Evolutionary conservation across 2,329 filamentous ascomycete species (phyloP).

Genomic region (Fusarium virguliforme): DNA sequence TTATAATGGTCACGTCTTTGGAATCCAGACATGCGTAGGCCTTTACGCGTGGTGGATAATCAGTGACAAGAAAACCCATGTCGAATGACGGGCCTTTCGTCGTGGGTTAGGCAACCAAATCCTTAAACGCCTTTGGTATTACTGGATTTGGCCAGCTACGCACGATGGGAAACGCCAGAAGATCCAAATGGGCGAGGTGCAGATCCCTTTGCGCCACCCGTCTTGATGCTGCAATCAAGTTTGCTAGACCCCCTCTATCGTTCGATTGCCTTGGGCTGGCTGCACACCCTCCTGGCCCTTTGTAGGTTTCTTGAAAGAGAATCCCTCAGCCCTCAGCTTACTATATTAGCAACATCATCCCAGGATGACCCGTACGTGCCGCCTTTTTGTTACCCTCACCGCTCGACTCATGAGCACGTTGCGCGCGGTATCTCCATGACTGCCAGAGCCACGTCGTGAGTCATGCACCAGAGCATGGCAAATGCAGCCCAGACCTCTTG

Average conservation of each 20-base stretch:
- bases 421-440: no score
- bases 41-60: not conserved
- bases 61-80: not conserved
- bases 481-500: no score
- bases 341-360: no score
- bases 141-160: not conserved
- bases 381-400: no score
- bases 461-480: no score
- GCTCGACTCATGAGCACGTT: no score
- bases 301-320: no score
- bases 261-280: not conserved
- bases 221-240: not conserved
- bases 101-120: not conserved
- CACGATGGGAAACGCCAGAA: not conserved
- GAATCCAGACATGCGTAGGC: not conserved
- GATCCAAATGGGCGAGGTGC: not conserved
- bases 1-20: no score
- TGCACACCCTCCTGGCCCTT: not conserved
- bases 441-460: no score
- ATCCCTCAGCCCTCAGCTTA: no score
- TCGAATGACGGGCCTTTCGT: not conserved
- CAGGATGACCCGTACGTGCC: no score
- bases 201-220: not conserved
- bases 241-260: not conserved
- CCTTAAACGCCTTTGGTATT: not conserved